Conservation (phyloP, 208 protist genomes). For the Entamoeba histolytica region DNA sequence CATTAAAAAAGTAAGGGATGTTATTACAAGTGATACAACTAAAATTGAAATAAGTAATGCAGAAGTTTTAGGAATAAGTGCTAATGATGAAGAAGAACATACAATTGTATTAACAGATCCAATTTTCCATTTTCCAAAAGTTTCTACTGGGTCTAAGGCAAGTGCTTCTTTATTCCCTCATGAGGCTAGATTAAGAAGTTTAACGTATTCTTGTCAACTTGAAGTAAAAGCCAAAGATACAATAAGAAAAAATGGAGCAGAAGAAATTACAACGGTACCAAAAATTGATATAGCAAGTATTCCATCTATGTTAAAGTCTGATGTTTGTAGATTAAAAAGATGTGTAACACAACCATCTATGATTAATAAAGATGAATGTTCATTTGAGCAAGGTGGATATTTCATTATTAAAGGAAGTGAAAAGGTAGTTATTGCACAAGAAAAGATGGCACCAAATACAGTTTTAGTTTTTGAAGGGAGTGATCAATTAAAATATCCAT, state of each 20-base stretch:
- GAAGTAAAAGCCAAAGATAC: neutral
- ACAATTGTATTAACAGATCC: neutral
- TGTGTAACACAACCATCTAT: too few species aligned
- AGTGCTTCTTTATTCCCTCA: neutral
- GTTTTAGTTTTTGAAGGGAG: conserved; percentile 60
- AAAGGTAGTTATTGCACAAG: conserved; percentile 71
- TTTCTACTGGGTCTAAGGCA: neutral
- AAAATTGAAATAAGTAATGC: neutral
- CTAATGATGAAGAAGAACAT: neutral
- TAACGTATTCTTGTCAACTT: neutral
- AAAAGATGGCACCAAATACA: conserved; percentile 64
- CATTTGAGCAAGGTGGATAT: conserved; percentile 60
- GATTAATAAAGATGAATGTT: neutral
- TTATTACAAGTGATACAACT: neutral
- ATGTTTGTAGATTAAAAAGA: neutral
- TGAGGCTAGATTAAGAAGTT: neutral
- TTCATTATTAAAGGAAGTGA: conserved; percentile 89
- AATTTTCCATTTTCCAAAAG: neutral
- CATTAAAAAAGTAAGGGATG: neutral
- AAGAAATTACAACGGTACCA: neutral
- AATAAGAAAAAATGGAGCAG: neutral
- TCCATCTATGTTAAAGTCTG: neutral
- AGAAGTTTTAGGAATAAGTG: neutral
- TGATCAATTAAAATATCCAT: conserved; percentile 25
- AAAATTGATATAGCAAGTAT: neutral